phyloP scores from a whole-genome alignment of 257 asterid species.

The Solanum dulcamara region DNA sequence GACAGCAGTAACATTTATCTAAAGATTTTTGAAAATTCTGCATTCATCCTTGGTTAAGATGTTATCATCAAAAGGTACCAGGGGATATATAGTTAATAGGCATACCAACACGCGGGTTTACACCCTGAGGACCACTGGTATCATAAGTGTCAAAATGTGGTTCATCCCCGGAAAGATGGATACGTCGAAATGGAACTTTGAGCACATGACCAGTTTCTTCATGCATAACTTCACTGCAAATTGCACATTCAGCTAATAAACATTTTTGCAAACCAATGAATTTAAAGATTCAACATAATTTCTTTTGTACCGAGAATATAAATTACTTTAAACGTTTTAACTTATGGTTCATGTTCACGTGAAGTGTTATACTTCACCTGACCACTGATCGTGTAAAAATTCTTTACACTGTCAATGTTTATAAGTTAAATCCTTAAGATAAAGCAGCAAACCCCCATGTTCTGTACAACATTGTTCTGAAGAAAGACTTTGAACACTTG shows the following conservation, averaged over 20 bases:
- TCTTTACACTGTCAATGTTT: background rate
- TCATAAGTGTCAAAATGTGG: slow-evolving; percentile 92
- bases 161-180: slow-evolving; percentile 78
- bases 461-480: background rate
- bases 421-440: background rate
- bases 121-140: slow-evolving; percentile 91
- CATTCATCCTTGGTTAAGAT: background rate
- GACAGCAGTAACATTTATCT: background rate
- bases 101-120: slow-evolving; percentile 60
- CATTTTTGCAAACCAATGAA: background rate
- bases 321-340: too few relatives aligned
- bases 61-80: background rate
- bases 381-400: too few relatives aligned
- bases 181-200: slow-evolving; percentile 80
- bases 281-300: too few relatives aligned
- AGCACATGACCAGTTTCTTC: slow-evolving; percentile 69
- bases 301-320: too few relatives aligned
- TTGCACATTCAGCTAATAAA: slow-evolving; percentile 1
- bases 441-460: background rate
- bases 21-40: too few relatives aligned
- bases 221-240: slow-evolving; percentile 74
- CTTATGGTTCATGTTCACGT: too few relatives aligned
- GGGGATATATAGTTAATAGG: background rate
- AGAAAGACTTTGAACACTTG: background rate
- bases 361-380: too few relatives aligned